Evolutionary conservation across 2,329 filamentous ascomycete genomes (phyloP), one percentile per base, ranked within the genome.

Genomic region (Calonectria leucothoes): DNA sequence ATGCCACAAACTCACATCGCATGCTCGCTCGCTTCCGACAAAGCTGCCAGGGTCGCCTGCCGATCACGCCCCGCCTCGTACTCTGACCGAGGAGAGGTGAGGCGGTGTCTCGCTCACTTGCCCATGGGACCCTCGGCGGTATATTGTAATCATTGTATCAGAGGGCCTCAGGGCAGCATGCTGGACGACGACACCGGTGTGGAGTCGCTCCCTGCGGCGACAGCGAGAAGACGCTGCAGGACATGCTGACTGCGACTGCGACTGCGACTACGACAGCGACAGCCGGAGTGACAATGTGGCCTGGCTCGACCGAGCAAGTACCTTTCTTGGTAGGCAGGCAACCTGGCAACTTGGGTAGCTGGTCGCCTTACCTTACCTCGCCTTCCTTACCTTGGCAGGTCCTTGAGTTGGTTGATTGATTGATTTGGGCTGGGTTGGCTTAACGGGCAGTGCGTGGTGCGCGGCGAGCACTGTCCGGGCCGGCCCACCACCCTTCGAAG

Each of bases 1-100:
- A 65, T 42, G 57, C 70, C 65, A 64, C 31, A 72, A 64, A 68
- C 63, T 72, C 65, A 57, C 48, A 66, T 70, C 29, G 29, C n/a
- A 61, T 20, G 48, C 59, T 65, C 55, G 48, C 59, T 65, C 55
- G 66, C 57, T 70, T 37, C 45, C 35, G 45, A 48, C 29, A 37
- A 39, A 25, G 39, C 35, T 20, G 39, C 57, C 45, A 39, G 48
- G 65, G 48, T 55, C 29, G 49, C 48, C 49, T 72, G 65, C 42
- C 23, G 55, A 49, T 49, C 51, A 39, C 35, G 51, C 37, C 33
- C 51, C 55, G 48, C 59, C 65, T 63, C 65, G 65, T 71, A 71
- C 61, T 66, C 55, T 37, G 52, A n/a, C 20, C n/a, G 31, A 29
- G 35, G 17, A 37, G 29, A 66, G 42, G 31, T 45, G 48, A 68